Evolutionary conservation across 495 filamentous ascomycete genomes (phyloP).

Genomic region (Annulohypoxylon bovei): DNA sequence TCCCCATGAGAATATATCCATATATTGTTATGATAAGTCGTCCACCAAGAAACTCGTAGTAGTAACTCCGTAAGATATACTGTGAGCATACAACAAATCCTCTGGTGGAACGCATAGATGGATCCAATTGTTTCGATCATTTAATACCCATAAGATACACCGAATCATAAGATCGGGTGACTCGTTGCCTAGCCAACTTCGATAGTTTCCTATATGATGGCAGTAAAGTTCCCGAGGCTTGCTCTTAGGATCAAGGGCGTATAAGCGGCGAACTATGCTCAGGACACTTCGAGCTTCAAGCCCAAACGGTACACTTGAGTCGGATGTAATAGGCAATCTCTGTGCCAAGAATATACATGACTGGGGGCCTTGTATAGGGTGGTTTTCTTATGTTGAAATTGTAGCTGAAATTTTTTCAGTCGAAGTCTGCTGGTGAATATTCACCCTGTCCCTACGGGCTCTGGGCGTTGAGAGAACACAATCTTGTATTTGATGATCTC

Average conservation of each 20-base stretch:
- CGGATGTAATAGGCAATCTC: neutral
- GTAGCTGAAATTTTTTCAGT: neutral
- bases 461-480: conserved; percentile 84
- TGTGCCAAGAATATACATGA: neutral
- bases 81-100: neutral
- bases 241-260: neutral
- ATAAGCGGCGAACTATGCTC: neutral
- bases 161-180: neutral
- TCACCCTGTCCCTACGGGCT: conserved; percentile 72
- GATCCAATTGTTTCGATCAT: neutral
- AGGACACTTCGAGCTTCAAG: neutral
- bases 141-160: neutral
- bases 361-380: neutral
- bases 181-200: neutral
- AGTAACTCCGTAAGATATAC: neutral
- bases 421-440: neutral
- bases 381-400: neutral
- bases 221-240: too few species aligned
- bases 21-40: neutral
- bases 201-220: neutral
- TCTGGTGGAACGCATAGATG: neutral
- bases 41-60: neutral
- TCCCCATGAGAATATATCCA: neutral
- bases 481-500: conserved; percentile 92
- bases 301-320: neutral